phyloP scores from a whole-genome alignment of 2,329 filamentous ascomycete genomes.

The Monilinia laxa region DNA sequence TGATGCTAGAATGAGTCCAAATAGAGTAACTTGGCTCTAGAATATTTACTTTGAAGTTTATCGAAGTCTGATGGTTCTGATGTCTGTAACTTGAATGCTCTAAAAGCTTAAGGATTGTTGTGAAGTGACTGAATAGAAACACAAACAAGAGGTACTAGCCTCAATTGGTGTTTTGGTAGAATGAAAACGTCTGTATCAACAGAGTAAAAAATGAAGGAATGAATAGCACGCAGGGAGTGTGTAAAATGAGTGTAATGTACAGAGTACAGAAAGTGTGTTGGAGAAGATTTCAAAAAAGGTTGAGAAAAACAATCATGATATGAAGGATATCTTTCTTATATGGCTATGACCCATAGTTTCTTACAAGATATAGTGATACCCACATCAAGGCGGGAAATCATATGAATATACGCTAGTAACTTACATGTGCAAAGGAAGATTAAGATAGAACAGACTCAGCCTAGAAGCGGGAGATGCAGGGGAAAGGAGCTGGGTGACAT shows the following conservation, averaged over 20 bases:
- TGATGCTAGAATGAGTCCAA: slow-evolving; percentile 25
- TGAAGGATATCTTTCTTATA: slow-evolving; percentile 12
- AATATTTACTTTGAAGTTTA: slow-evolving; percentile 17
- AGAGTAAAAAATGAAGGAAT: slow-evolving; percentile 30
- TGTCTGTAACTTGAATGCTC: slow-evolving; percentile 24
- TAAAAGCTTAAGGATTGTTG: slow-evolving; percentile 31
- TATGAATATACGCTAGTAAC: slow-evolving; percentile 2
- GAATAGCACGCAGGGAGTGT: slow-evolving; percentile 22
- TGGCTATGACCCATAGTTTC: slow-evolving; percentile 4
- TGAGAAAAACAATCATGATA: background rate
- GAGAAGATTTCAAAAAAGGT: background rate
- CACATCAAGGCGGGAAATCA: slow-evolving; percentile 7
- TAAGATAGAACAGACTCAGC: slow-evolving; percentile 4
- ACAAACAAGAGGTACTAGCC: slow-evolving; percentile 37
- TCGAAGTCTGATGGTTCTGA: slow-evolving; percentile 1
- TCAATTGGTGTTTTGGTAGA: slow-evolving; percentile 28
- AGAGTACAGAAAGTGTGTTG: slow-evolving; percentile 4
- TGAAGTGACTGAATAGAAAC: slow-evolving; percentile 26
- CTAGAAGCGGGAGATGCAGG: slow-evolving; percentile 15
- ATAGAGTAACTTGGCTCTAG: background rate
- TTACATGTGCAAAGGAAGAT: slow-evolving; percentile 16
- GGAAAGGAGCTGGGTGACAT: slow-evolving; percentile 3
- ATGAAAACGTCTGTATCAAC: slow-evolving; percentile 22
- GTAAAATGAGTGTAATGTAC: slow-evolving; percentile 20
- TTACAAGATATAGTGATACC: background rate